Base-by-base conservation (phyloP, 352 stramenopile genomes). In the Globisporangium heterothallicum region DNA sequence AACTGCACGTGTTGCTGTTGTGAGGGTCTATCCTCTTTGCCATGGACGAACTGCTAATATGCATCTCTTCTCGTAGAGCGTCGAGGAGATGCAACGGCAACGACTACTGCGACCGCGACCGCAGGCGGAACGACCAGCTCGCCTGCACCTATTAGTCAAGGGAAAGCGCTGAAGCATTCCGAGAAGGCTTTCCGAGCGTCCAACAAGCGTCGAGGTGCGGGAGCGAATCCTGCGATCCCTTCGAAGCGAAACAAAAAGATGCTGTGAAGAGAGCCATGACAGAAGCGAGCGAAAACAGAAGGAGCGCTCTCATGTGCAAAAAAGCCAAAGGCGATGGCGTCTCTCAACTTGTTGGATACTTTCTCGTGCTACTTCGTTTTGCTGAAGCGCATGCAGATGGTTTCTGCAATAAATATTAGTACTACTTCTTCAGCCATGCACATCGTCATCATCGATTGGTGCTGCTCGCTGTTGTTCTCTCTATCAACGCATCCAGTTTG, bases 221-320 rank as follows among this genome's bases (percentile, higher is more conserved):
- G 56, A n/a, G 41, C 35, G 0, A 62, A 43, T 14, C 58, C 56
- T 13, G 70, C 56, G 3, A 58, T 78, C 36, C 60, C 74, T 14
- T 65, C 74, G 3, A 85, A 85, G 42, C 70, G 74, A 9, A 82
- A 80, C 58, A 82, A 82, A 61, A 85, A 85, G 63, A 63, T 70
- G n/a, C 48, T 58, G 19, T 60, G 27, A 45, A 35, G 16, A 51
- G 47, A 67, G 24, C 66, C 56, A 64, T 35, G n/a, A n/a, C n/a
- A n/a, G n/a, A n/a, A n/a, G n/a, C n/a, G n/a, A n/a, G n/a, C n/a
- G n/a, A n/a, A n/a, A n/a, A n/a, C n/a, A n/a, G 19, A 34, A 12
- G 6, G 22, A 52, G 10, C 16, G 22, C 25, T 7, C 34, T 45
- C 25, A 14, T 35, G 30, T 45, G 32, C 10, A 50, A 18, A 2